phyloP scores from a whole-genome alignment of 1,284 basidiomycete genomes.

The Ganoderma resinaceum region DNA sequence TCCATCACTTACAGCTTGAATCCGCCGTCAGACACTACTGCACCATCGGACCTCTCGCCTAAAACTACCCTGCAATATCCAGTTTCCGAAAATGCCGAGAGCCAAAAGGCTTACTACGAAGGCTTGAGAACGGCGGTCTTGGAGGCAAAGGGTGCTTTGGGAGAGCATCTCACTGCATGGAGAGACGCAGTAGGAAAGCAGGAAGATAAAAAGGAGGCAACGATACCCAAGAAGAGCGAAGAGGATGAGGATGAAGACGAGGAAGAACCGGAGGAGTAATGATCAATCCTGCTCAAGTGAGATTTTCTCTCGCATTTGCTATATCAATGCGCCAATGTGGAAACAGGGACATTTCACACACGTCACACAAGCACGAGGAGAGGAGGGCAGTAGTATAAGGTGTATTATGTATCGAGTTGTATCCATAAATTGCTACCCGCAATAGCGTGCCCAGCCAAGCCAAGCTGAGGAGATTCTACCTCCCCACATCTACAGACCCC shows the following conservation, averaged over 20 bases:
- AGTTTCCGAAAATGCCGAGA: constrained; percentile 38
- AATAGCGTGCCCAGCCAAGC: constrained; percentile 11
- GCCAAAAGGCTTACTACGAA: constrained; percentile 56
- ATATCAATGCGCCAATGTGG: neutral
- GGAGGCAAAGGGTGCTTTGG: constrained; percentile 57
- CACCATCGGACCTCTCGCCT: constrained; percentile 37
- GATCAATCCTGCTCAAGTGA: neutral
- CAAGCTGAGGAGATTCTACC: neutral
- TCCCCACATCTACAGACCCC: constrained; percentile 32
- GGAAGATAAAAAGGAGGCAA: constrained; percentile 56
- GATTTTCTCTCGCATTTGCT: neutral
- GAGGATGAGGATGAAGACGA: constrained; percentile 48
- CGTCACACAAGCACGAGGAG: constrained; percentile 5
- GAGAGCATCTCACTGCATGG: constrained; percentile 73
- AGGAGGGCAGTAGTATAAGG: constrained; percentile 23
- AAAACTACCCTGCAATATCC: constrained; percentile 46
- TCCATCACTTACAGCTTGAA: constrained; percentile 58
- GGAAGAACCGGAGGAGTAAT: constrained; percentile 38
- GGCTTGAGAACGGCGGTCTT: constrained; percentile 56
- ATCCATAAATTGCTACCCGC: constrained; percentile 15
- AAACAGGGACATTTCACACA: neutral
- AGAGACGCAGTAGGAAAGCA: constrained; percentile 68
- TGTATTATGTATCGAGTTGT: constrained; percentile 31
- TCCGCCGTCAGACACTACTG: constrained; percentile 46
- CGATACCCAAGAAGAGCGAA: constrained; percentile 47